Percentiles rank a stretch among this genome's conserved stretches.
These are phyloP conservation scores for Cystoisospora suis DNA, from an alignment of 169 alveolate genomes.

Conservation along the genomic window DNA sequence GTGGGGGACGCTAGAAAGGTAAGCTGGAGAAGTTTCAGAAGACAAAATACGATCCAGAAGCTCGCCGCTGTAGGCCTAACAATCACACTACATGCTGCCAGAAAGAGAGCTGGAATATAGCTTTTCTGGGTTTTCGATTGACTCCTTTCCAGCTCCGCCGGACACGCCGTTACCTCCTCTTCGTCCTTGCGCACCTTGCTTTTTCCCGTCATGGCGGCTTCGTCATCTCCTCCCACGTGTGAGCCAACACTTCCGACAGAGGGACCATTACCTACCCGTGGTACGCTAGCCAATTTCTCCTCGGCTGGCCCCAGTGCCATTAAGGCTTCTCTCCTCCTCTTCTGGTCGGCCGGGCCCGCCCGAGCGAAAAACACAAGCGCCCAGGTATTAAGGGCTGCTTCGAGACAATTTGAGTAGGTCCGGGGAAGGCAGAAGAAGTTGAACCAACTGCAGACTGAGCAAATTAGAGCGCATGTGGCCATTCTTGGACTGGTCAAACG, in stretches of 20 bases:
- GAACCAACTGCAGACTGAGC: constrained; percentile 49
- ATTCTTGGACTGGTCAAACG: not conserved
- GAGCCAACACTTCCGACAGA: not conserved
- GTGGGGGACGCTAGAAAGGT: not conserved
- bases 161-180: too few species aligned
- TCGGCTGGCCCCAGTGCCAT: not conserved
- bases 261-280: not conserved
- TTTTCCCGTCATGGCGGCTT: too few species aligned
- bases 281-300: not conserved
- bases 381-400: constrained; percentile 18
- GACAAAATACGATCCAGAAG: constrained; percentile 2
- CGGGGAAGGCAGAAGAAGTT: constrained; percentile 26
- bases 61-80: constrained; percentile 43
- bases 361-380: not conserved
- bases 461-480: not conserved
- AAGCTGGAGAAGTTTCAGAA: not conserved
- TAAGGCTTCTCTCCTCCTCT: too few species aligned
- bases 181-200: too few species aligned
- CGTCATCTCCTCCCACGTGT: not conserved
- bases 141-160: too few species aligned
- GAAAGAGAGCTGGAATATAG: not conserved
- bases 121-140: not conserved
- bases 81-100: constrained; percentile 19
- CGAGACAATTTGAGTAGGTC: constrained; percentile 42
- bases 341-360: too few species aligned